Evolutionary conservation across 2,329 filamentous ascomycete species (phyloP).

Genomic region (Xylariales sp.): DNA sequence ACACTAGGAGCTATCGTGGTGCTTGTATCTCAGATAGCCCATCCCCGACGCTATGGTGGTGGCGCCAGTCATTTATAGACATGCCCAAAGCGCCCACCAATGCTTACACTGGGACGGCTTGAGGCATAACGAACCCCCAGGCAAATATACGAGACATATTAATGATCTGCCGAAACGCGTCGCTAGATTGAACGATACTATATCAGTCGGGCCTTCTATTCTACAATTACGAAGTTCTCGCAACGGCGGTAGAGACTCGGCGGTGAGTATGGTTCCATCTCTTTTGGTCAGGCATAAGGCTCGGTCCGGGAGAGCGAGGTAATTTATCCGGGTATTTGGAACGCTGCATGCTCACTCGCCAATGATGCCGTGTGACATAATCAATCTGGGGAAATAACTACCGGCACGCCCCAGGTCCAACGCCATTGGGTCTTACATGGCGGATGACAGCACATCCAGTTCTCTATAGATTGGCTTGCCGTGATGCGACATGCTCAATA

Average conservation of each 20-base stretch:
- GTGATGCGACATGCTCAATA: neutral
- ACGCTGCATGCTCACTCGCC: constrained; percentile 27
- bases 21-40: constrained; percentile 1
- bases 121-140: neutral
- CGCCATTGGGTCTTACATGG: constrained; percentile 24
- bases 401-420: constrained; percentile 18
- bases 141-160: constrained; percentile 5
- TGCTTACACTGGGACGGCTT: neutral
- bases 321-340: constrained; percentile 42
- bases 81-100: neutral
- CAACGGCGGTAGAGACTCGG: neutral
- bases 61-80: constrained; percentile 28
- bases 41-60: neutral
- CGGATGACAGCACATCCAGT: constrained; percentile 22
- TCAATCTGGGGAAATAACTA: constrained; percentile 22
- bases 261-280: neutral
- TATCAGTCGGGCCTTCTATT: constrained; percentile 30
- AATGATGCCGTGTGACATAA: constrained; percentile 36
- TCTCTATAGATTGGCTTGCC: constrained; percentile 22
- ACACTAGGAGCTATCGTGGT: constrained; percentile 4
- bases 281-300: constrained; percentile 15
- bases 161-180: constrained; percentile 27
- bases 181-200: constrained; percentile 18
- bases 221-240: neutral
- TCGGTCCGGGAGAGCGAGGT: constrained; percentile 34